Evolutionary conservation across 2,329 filamentous ascomycete genomes (phyloP), one percentile per base, ranked within the genome.

Genomic region (Orbilia oligospora): DNA sequence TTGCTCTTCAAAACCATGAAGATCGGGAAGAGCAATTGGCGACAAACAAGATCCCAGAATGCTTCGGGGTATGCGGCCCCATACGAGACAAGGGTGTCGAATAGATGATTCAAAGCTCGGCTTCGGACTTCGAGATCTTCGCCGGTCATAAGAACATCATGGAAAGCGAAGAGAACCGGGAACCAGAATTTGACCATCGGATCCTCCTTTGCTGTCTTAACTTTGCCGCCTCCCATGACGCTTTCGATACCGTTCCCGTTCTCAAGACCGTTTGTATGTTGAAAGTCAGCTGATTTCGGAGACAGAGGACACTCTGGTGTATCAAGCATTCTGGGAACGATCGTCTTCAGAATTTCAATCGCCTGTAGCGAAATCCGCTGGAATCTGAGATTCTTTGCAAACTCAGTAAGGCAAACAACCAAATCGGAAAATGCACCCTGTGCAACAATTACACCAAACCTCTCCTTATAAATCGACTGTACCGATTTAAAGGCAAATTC

Each of bases 41-140:
- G 90, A 94, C 96, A 99, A 0, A 99, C 88, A 18, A 96, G 97
- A 84, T 99, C 96, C 96, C 96, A 99, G 84, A 99, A 99, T 68
- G 97, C 93, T 0, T 91, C 87, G 2, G 95, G 94, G 82, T 97
- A 99, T 81, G 93, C 92, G 18, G 93, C 92, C 41, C 97, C 96
- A 81, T 98, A 96, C 80, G 90, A 90, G 75, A 97, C 91, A 5
- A 99, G 87, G 0, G 94, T 94, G 76, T 98, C 95, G 82, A 99
- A 99, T 79, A 99, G 93, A 84, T 98, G 99, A 81, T 94, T 97
- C 48, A 99, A 87, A 1, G 97, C 96, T 81, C 89, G 85, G 0
- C 90, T 97, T 75, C 96, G 91, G 48, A 98, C 96, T 85, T 99
- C 96, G 18, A 99, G 88, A 83, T 99, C 96, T 84, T 99, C 97